These are phyloP conservation scores for Xylaria sp. DNA, from an alignment of 2,329 filamentous ascomycete species.

Conservation along the genomic window DNA sequence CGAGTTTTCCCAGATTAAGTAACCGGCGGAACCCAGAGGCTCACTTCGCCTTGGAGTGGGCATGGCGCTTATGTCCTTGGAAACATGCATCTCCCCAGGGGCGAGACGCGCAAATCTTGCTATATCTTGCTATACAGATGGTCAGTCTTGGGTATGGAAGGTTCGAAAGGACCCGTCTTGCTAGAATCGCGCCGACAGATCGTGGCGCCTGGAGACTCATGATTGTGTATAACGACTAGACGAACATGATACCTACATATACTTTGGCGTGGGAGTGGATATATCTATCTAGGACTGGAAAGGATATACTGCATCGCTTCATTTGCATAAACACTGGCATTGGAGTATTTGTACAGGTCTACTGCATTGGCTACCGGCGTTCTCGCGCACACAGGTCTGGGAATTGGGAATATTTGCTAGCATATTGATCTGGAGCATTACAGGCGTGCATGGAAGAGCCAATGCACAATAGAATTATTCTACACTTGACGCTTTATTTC, in stretches of 20 bases:
- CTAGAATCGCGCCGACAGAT: background rate
- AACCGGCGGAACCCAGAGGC: background rate
- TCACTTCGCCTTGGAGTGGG: background rate
- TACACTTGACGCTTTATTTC: background rate
- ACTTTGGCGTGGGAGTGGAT: background rate
- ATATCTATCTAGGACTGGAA: background rate
- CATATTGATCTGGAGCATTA: background rate
- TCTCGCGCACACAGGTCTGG: background rate
- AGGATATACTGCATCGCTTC: background rate
- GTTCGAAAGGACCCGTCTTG: background rate
- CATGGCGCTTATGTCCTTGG: background rate
- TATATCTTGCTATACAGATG: background rate
- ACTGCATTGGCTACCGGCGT: background rate
- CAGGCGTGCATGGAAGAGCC: background rate
- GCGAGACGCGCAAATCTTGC: background rate
- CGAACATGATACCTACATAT: background rate
- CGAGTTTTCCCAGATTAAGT: constrained; percentile 1
- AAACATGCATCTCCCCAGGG: background rate
- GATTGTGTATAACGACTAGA: background rate
- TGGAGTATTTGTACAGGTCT: background rate
- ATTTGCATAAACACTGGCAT: background rate
- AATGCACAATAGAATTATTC: background rate
- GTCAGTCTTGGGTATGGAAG: background rate
- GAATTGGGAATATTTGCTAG: background rate
- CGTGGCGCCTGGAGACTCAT: background rate